Evolutionary conservation across 176 grass and related monocot species (phyloP).

Genomic region (Triticum monococcum): DNA sequence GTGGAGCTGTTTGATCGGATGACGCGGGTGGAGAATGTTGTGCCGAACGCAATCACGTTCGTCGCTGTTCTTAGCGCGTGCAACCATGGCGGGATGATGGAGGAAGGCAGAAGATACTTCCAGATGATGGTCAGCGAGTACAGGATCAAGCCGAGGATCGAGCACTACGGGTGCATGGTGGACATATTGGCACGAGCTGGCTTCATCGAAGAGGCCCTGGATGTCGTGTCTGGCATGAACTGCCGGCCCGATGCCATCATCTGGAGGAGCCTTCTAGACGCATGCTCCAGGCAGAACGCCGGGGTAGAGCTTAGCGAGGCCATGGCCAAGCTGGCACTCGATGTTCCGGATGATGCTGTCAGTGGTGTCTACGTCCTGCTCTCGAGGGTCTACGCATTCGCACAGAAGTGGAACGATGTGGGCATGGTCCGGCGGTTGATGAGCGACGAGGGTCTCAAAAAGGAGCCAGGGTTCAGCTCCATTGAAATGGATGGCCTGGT

Average conservation of each 20-base stretch:
- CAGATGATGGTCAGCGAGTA: conserved; percentile 47
- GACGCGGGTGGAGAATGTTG: conserved; percentile 13
- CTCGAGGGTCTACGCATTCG: conserved; percentile 71
- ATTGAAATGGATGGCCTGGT: conserved; percentile 64
- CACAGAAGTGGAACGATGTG: conserved; percentile 79
- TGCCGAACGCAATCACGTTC: conserved; percentile 75
- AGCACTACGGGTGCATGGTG: conserved; percentile 90
- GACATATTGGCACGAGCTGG: conserved; percentile 82
- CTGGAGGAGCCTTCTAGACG: conserved; percentile 78
- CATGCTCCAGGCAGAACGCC: conserved; percentile 62
- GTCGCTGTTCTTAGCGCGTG: conserved; percentile 68
- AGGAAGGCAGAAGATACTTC: conserved; percentile 59
- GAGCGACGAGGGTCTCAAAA: conserved; percentile 58
- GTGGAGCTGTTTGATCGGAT: conserved; percentile 59
- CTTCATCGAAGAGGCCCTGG: conserved; percentile 64
- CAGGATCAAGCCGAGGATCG: conserved; percentile 58
- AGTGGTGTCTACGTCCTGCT: conserved; percentile 78
- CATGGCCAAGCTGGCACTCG: conserved; percentile 62
- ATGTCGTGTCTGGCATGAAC: conserved; percentile 60
- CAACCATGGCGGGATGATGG: conserved; percentile 68
- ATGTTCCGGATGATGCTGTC: conserved; percentile 59
- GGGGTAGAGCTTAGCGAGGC: conserved; percentile 62
- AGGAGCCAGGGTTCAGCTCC: conserved; percentile 83
- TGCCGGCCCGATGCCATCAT: conserved; percentile 74
- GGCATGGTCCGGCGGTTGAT: conserved; percentile 66